A percentile compares a stretch with the other conserved stretches of the same genome.
Evolutionary conservation across 2,329 filamentous ascomycete genomes (phyloP).

Genomic region (Neonectria faginata): DNA sequence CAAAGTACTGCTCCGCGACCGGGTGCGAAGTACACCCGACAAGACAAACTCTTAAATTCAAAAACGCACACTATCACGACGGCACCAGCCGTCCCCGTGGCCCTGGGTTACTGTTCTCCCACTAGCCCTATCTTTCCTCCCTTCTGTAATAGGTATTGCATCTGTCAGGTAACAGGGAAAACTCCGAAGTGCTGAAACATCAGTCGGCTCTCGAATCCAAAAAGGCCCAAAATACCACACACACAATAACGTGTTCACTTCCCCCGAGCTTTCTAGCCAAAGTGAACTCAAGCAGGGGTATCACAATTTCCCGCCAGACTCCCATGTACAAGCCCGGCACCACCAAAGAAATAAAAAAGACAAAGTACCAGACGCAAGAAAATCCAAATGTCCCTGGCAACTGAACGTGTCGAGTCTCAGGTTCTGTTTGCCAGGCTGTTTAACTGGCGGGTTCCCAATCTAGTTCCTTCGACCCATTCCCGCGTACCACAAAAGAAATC

Average conservation of each 20-base stretch:
- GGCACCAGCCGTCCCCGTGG: conserved; percentile 4
- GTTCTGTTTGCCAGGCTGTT: conserved; percentile 30
- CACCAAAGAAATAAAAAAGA: conserved; percentile 6
- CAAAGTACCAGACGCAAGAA: conserved; percentile 6
- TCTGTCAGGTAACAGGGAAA: conserved; percentile 7
- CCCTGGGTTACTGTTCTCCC: conserved; percentile 2
- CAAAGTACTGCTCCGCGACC: not conserved
- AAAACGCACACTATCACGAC: conserved; percentile 13
- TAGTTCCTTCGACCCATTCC: conserved; percentile 15
- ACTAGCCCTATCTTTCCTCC: not conserved
- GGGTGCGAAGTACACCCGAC: not conserved
- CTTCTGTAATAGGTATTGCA: conserved; percentile 3
- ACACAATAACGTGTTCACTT: conserved; percentile 14
- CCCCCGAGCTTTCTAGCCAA: conserved; percentile 16
- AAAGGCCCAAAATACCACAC: conserved; percentile 1
- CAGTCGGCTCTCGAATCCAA: not conserved
- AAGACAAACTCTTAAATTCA: not conserved
- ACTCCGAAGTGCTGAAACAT: conserved; percentile 15
- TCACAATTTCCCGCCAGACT: conserved; percentile 16
- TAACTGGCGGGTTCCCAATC: conserved; percentile 24
- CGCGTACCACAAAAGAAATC: conserved; percentile 12
- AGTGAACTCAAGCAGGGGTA: conserved; percentile 27
- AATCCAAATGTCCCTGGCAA: conserved; percentile 12
- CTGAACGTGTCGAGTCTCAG: conserved; percentile 10
- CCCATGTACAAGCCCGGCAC: conserved; percentile 16